Evolutionary conservation across 2,329 filamentous ascomycete genomes (phyloP), one percentile per base, ranked within the genome.

Genomic region (Fusarium verrucosum): DNA sequence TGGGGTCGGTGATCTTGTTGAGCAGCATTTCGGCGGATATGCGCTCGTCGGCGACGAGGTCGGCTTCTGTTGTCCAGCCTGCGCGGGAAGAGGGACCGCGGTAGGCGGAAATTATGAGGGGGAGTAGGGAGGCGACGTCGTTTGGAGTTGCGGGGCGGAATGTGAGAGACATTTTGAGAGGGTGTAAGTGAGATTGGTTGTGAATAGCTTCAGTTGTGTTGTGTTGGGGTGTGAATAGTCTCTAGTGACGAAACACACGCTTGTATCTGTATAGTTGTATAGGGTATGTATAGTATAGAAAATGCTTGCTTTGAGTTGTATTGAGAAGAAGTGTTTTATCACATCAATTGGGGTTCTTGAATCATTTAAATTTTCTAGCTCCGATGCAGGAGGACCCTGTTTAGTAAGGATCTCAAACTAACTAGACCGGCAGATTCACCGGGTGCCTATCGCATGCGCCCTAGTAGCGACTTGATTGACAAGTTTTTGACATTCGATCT

Each of bases 61-160:
- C 78, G 16, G 80, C 79, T 61, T 82, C 81, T 5, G 79, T 81
- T 14, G 81, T 82, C 81, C 81, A 83, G 50, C 81, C 81, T 16
- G 71, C 66, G 26, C 76, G 74, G 63, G 74, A 77, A 22, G 70
- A 51, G 4, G 77, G 76, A 47, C 80, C 81, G 56, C 80, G 79
- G 72, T 81, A 83, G 35, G 80, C 80, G 3, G 77, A 77, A 44
- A 76, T 73, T 44, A 83, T 74, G 47, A 83, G 76, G 5, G 73
- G 58, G 20, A 78, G 75, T 25, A 82, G 55, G 11, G 65, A 43
- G 9, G 72, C 53, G 13, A 73, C 65, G 41, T 80, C 78, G 14
- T 66, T 64, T 1, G 71, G 58, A 4, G 71, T 72, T 38, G 79
- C 79, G 23, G 36, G 49, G 20, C 58, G 52, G 45, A 65, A 69